Percentiles rank a stretch among this genome's conserved stretches.
These are phyloP conservation scores for Priceomyces castillae DNA, from an alignment of 805 yeast species.

Conservation along the genomic window DNA sequence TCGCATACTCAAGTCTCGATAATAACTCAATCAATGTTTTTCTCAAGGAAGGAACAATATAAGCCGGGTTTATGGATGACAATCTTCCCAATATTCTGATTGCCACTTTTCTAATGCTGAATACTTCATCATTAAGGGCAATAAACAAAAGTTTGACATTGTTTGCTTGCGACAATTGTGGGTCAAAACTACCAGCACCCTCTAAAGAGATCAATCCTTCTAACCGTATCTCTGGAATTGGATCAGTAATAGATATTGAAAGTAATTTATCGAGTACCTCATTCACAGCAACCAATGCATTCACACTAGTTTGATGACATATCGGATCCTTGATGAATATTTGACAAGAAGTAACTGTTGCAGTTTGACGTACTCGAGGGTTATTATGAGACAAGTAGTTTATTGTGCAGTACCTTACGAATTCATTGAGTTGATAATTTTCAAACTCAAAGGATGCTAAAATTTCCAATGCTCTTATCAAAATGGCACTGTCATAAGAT, in stretches of 20 bases:
- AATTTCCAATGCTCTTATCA: conserved; percentile 78
- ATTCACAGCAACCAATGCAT: conserved; percentile 78
- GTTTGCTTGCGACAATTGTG: conserved; percentile 91
- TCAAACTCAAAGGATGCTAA: conserved; percentile 71
- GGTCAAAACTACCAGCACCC: conserved; percentile 69
- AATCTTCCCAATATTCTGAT: conserved; percentile 79
- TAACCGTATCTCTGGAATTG: conserved; percentile 77
- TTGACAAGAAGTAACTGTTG: conserved; percentile 79
- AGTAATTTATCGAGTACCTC: conserved; percentile 80
- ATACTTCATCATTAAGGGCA: conserved; percentile 88
- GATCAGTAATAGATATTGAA: conserved; percentile 84
- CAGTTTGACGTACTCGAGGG: conserved; percentile 75
- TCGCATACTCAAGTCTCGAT: conserved; percentile 81
- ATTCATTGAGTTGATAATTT: conserved; percentile 76
- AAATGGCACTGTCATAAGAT: conserved; percentile 42
- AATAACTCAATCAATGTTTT: conserved; percentile 81
- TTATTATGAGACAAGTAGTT: conserved; percentile 78
- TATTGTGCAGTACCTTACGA: conserved; percentile 82
- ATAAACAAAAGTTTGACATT: conserved; percentile 81
- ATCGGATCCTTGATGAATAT: conserved; percentile 77
- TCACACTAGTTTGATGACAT: conserved; percentile 76
- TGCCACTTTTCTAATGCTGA: conserved; percentile 76
- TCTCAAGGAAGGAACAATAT: conserved; percentile 87
- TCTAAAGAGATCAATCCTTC: conserved; percentile 69
- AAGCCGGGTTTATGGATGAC: conserved; percentile 88